Evolutionary conservation across 2,329 filamentous ascomycete species (phyloP).

Genomic region (Aureobasidium musti): DNA sequence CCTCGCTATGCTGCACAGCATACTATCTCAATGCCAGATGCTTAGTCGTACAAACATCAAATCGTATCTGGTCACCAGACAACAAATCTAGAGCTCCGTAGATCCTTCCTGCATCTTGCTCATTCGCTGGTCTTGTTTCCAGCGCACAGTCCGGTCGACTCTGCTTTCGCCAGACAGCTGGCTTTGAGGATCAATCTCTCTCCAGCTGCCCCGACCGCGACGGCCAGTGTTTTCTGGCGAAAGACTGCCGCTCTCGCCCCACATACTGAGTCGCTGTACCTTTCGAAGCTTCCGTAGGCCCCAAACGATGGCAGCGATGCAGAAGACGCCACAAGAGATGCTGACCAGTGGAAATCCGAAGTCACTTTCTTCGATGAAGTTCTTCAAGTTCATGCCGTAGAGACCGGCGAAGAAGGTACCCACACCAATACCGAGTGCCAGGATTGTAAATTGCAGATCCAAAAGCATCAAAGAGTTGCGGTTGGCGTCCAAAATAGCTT

Average conservation of each 20-base stretch:
- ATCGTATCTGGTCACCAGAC: not conserved
- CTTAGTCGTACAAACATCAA: conserved; percentile 25
- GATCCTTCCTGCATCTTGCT: conserved; percentile 29
- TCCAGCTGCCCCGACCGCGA: conserved; percentile 38
- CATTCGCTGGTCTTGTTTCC: conserved; percentile 35
- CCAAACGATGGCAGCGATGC: conserved; percentile 76
- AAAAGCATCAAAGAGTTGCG: conserved; percentile 97
- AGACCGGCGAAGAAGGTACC: conserved; percentile 96
- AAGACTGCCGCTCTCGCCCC: conserved; percentile 56
- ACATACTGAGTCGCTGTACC: conserved; percentile 89
- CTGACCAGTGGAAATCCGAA: conserved; percentile 81
- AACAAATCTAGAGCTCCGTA: not conserved
- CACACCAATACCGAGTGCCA: conserved; percentile 89
- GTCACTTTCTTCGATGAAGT: conserved; percentile 94
- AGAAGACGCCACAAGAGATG: conserved; percentile 68
- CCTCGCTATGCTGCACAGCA: conserved; percentile 24
- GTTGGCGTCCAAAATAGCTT: conserved; percentile 95
- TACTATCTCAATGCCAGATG: conserved; percentile 19
- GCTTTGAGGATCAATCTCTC: conserved; percentile 35
- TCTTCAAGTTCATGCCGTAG: conserved; percentile 99
- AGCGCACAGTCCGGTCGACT: conserved; percentile 36
- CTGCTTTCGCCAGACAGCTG: conserved; percentile 30
- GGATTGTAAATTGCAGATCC: conserved; percentile 94
- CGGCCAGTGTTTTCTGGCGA: conserved; percentile 34
- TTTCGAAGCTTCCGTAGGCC: conserved; percentile 80